Base-by-base conservation (phyloP, 2,329 filamentous ascomycete species). In the Scedosporium minutisporum region DNA sequence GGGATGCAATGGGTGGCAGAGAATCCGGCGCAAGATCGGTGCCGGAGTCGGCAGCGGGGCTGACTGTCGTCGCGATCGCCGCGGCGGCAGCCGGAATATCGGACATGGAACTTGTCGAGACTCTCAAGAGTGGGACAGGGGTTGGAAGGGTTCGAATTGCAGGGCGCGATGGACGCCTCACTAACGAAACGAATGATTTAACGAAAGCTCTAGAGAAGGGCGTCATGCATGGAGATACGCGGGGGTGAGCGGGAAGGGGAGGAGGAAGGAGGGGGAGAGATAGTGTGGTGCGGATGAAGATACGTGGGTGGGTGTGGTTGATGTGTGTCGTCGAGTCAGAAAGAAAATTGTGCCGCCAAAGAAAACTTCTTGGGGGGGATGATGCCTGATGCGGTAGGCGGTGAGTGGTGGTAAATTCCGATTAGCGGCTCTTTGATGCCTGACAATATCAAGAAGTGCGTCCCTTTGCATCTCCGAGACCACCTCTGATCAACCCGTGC, bases 51-150 rank as follows among this genome's bases (percentile, higher is more conserved):
- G 41, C 33, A 42, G 41, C 38, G 51, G 60, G 55, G 53, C 25
- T n/a, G 27, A 41, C 58, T 27, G 62, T 53, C 48, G 25, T 59
- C 60, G 63, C 65, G 38, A 60, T 58, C 33, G 62, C 42, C 27
- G 64, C 57, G 38, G 64, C 62, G 14, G 61, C n/a, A n/a, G 64
- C 41, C 21, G 61, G 59, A 33, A 55, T 25, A 23, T 60, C 42
- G 25, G 58, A 60, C 58, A 60, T 60, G 41, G 41, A 27, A 7
- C 23, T 25, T n/a, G 7, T n/a, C 10, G 44, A 23, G 18, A 29
- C 23, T n/a, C 23, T 48, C 41, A 12, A 44, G 58, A 44, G 38
- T 6, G n/a, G n/a, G 21, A 23, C 12, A n/a, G 14, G 9, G 21
- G 12, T 6, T 21, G 16, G 38, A 23, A 23, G 16, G 12, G 21